A percentile compares a stretch with the other conserved stretches of the same genome.
phyloP scores from a whole-genome alignment of 2,329 filamentous ascomycete species.

The Penicillium decumbens region DNA sequence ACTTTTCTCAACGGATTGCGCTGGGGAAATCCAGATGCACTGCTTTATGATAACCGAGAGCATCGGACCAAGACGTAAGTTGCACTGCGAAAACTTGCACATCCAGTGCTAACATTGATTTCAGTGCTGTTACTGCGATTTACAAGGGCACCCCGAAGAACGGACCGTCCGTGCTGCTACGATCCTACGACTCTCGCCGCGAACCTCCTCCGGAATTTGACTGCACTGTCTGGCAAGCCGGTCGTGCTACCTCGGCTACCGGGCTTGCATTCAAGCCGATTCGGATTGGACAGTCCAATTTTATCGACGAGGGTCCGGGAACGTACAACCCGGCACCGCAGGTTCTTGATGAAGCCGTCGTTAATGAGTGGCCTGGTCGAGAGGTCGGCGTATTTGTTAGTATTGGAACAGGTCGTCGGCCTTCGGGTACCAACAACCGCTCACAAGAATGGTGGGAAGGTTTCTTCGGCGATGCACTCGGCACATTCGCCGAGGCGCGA shows the following conservation, averaged over 20 bases:
- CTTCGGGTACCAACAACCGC: slow-evolving; percentile 63
- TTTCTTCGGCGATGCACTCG: slow-evolving; percentile 65
- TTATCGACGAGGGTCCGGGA: slow-evolving; percentile 86
- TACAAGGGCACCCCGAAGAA: slow-evolving; percentile 75
- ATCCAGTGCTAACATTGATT: slow-evolving; percentile 1
- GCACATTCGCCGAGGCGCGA: slow-evolving; percentile 86
- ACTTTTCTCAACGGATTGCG: slow-evolving; percentile 44
- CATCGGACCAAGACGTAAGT: slow-evolving; percentile 84
- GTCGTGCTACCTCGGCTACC: slow-evolving; percentile 86
- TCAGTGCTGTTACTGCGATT: slow-evolving; percentile 82
- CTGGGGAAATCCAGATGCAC: slow-evolving; percentile 77
- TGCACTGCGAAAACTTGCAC: background rate
- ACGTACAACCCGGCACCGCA: slow-evolving; percentile 87
- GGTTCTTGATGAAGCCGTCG: slow-evolving; percentile 79
- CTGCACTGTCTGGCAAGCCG: slow-evolving; percentile 95
- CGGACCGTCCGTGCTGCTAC: slow-evolving; percentile 66
- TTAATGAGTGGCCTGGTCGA: slow-evolving; percentile 92
- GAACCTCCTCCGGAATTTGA: slow-evolving; percentile 88
- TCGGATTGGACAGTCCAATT: slow-evolving; percentile 84
- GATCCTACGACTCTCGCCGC: slow-evolving; percentile 91
- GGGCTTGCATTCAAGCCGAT: slow-evolving; percentile 95
- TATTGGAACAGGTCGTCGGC: slow-evolving; percentile 86
- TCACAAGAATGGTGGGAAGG: slow-evolving; percentile 87
- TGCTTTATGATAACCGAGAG: slow-evolving; percentile 82
- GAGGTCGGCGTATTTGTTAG: slow-evolving; percentile 90